A percentile compares a stretch with the other conserved stretches of the same genome.
Conservation (phyloP, 2,329 filamentous ascomycete genomes). For the Botrytis medusae region DNA sequence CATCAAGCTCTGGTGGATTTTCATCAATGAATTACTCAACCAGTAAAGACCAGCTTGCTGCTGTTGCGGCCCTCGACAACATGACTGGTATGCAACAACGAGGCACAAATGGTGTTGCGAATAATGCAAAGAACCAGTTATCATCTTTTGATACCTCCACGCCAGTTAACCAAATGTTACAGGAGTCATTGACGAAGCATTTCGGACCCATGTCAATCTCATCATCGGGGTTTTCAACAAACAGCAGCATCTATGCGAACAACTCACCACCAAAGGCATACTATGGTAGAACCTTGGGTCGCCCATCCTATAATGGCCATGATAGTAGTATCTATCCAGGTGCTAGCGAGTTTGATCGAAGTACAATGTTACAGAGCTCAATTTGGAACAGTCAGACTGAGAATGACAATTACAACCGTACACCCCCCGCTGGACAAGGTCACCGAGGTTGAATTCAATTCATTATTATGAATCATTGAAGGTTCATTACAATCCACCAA, state of each 20-base stretch:
- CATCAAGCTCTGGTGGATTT: slow-evolving; percentile 36
- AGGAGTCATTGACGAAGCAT: slow-evolving; percentile 32
- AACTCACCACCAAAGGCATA: slow-evolving; percentile 36
- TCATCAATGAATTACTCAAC: slow-evolving; percentile 39
- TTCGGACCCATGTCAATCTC: slow-evolving; percentile 28
- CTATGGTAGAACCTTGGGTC: slow-evolving; percentile 19
- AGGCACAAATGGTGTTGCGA: slow-evolving; percentile 25
- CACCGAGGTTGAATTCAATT: neutral
- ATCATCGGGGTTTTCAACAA: slow-evolving; percentile 47
- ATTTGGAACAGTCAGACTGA: slow-evolving; percentile 33
- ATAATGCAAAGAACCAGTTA: slow-evolving; percentile 14
- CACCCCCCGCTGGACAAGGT: slow-evolving; percentile 49
- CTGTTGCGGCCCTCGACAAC: slow-evolving; percentile 33
- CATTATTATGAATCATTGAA: slow-evolving; percentile 1
- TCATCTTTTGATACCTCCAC: slow-evolving; percentile 23
- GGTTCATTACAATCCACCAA: neutral
- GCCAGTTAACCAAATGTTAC: slow-evolving; percentile 31
- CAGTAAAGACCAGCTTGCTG: slow-evolving; percentile 29
- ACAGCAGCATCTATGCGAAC: slow-evolving; percentile 52
- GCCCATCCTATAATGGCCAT: slow-evolving; percentile 26
- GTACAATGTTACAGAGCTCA: slow-evolving; percentile 38
- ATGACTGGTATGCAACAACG: slow-evolving; percentile 27
- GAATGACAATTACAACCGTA: slow-evolving; percentile 43
- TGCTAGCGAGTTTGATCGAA: slow-evolving; percentile 34
- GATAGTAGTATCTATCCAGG: slow-evolving; percentile 33